Evolutionary conservation across 495 filamentous ascomycete species (phyloP).

Genomic region (Penicillium odoratum): DNA sequence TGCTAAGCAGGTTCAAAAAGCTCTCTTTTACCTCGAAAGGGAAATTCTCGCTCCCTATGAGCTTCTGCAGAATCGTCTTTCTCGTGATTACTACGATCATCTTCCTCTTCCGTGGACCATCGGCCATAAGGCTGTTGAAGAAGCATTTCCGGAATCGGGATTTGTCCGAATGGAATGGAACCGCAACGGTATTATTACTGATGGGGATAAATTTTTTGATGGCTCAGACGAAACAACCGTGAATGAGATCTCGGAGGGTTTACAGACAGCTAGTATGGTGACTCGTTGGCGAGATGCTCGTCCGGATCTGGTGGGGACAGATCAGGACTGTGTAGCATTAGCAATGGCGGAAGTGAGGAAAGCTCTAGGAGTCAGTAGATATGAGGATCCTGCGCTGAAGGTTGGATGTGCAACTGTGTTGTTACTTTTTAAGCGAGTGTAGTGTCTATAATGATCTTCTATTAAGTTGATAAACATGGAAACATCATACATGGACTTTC

Average conservation of each 20-base stretch:
- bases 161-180: conserved; percentile 46
- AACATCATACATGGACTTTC: background rate
- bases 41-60: conserved; percentile 36
- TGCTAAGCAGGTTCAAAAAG: conserved; percentile 23
- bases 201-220: conserved; percentile 27
- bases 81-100: conserved; percentile 37
- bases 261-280: conserved; percentile 42
- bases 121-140: conserved; percentile 15
- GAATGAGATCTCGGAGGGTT: conserved; percentile 19
- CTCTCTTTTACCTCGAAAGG: conserved; percentile 31
- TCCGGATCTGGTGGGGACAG: conserved; percentile 22
- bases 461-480: background rate
- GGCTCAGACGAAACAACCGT: conserved; percentile 20
- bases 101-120: conserved; percentile 50
- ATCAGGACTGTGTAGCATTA: conserved; percentile 17
- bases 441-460: background rate
- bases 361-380: conserved; percentile 13
- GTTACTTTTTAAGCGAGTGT: conserved; percentile 23
- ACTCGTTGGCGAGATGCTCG: conserved; percentile 49
- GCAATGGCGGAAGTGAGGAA: conserved; percentile 13
- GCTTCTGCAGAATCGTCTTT: conserved; percentile 33
- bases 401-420: conserved; percentile 17
- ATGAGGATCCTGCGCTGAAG: conserved; percentile 15
- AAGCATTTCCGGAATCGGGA: conserved; percentile 36
- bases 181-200: conserved; percentile 24